Percentiles rank a stretch among this genome's conserved stretches.
Conservation (phyloP, 257 asterid species). For the Jacaranda copaia region DNA sequence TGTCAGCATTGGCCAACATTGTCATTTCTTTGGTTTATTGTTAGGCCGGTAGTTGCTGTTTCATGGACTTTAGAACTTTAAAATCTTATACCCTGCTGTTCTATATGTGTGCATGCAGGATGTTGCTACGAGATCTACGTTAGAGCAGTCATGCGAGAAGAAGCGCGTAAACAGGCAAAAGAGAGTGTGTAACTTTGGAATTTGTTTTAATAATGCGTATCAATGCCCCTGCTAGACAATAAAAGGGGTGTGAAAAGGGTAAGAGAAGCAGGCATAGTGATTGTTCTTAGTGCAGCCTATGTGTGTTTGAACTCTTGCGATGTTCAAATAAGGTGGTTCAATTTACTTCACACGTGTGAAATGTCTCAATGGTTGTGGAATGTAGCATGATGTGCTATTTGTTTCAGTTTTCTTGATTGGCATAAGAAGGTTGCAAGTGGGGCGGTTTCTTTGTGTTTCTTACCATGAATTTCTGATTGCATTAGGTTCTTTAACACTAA, state of each 20-base stretch:
- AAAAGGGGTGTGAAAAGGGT: not conserved
- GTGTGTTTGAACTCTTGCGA: slow-evolving; percentile 19
- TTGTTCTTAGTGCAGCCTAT: slow-evolving; percentile 11
- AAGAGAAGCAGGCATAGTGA: slow-evolving; percentile 11
- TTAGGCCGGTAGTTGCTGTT: not conserved
- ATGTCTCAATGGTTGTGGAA: not conserved
- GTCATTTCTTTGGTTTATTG: not conserved
- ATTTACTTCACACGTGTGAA: not conserved
- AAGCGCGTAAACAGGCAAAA: slow-evolving; percentile 47
- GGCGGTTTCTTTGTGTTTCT: not conserved
- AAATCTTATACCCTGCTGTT: not conserved
- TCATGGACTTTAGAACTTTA: not conserved
- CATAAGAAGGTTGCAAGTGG: not conserved
- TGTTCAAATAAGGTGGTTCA: slow-evolving; percentile 37
- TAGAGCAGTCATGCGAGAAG: slow-evolving; percentile 47
- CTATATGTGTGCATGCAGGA: slow-evolving; percentile 40
- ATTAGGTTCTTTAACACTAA: too few relatives aligned
- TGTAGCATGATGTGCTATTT: not conserved
- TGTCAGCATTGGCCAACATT: not conserved
- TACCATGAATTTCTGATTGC: slow-evolving; percentile 12
- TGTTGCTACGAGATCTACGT: slow-evolving; percentile 64
- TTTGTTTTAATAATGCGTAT: not conserved
- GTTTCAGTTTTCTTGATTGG: too few relatives aligned
- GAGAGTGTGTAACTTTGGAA: slow-evolving; percentile 28
- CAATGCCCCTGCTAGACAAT: not conserved